These are phyloP conservation scores for Rhinocladiella similis DNA, from an alignment of 2,329 filamentous ascomycete genomes.

Conservation along the genomic window DNA sequence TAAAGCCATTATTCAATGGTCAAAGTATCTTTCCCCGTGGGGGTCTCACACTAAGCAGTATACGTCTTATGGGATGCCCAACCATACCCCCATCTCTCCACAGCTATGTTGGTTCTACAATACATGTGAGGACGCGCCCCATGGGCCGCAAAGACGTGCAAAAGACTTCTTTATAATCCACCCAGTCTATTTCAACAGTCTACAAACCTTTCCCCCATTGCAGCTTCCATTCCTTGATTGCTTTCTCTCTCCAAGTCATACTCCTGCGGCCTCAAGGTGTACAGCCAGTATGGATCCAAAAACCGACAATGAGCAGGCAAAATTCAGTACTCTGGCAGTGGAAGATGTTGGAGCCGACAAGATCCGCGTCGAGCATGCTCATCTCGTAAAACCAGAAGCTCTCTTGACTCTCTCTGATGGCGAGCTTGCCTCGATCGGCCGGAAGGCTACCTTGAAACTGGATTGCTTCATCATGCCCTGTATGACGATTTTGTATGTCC, in stretches of 20 bases:
- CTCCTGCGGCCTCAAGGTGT: neutral
- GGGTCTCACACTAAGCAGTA: too few relatives aligned
- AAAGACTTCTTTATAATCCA: neutral
- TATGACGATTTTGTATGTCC: slow-evolving; percentile 15
- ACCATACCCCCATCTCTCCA: too few relatives aligned
- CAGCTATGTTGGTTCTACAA: too few relatives aligned
- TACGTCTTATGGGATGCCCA: too few relatives aligned
- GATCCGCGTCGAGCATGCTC: slow-evolving; percentile 12
- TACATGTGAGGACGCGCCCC: too few relatives aligned
- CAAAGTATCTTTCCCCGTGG: too few relatives aligned
- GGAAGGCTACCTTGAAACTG: slow-evolving; percentile 19
- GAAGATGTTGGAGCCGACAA: slow-evolving; percentile 18
- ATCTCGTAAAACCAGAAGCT: slow-evolving; percentile 13
- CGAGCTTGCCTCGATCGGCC: slow-evolving; percentile 14
- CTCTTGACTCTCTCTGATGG: slow-evolving; percentile 12
- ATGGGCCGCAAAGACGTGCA: too few relatives aligned
- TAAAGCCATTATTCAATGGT: too few relatives aligned
- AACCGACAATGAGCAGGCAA: neutral
- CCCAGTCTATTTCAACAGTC: too few relatives aligned
- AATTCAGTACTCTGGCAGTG: neutral
- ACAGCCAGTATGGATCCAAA: neutral
- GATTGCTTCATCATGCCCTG: slow-evolving; percentile 19
- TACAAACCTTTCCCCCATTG: too few relatives aligned
- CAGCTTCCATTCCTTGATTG: neutral
- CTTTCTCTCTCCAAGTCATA: too few relatives aligned